Base-by-base conservation (phyloP, 768 basidiomycete species). In the Pisolithus marmoratus region DNA sequence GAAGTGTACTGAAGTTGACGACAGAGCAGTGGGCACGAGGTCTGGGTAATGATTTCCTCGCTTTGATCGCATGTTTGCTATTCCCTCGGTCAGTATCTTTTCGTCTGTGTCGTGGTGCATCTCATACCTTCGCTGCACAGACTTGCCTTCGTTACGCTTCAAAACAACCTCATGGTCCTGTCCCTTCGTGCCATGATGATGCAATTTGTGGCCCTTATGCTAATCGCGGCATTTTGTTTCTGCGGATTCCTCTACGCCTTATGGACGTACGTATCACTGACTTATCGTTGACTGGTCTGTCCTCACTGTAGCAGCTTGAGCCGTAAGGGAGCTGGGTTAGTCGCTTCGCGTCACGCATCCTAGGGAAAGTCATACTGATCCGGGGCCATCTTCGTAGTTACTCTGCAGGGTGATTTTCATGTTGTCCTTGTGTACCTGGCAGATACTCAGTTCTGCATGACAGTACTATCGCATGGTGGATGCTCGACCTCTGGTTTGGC, bases 401-500 rank as follows among this genome's bases (percentile, higher is more conserved):
- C 50, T 60, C 68, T 9, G 63, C 63, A 31, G 70, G 76, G 76
- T 79, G 55, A 51, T 64, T 51, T 49, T 8, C 38, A 17, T 41
- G 8, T 43, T 31, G 3, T 1, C 6, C 50, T 38, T 48, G n/a
- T 23, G 48, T 38, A 7, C 19, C 22, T 45, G 14, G 27, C 19
- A 9, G 4, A 3, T 41, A 15, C 38, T 52, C 27, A 49, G 38
- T 24, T 49, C 65, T 54, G 52, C 49, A 61, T 52, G 1, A 15
- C 17, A 81, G 80, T 22, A 77, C 81, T 26, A 90, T 94, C 49
- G 83, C 86, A 0, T 96, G 92, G 93, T 95, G 92, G 91, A 90
- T 96, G 84, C 76, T 94, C 22, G 90, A 94, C 62, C 67, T 94
- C 9, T 91, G 82, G 81, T 97, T 98, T 62, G 95, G 95, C n/a